Conservation (phyloP, 345 rosid genomes). For the Kernera saxatilis region DNA sequence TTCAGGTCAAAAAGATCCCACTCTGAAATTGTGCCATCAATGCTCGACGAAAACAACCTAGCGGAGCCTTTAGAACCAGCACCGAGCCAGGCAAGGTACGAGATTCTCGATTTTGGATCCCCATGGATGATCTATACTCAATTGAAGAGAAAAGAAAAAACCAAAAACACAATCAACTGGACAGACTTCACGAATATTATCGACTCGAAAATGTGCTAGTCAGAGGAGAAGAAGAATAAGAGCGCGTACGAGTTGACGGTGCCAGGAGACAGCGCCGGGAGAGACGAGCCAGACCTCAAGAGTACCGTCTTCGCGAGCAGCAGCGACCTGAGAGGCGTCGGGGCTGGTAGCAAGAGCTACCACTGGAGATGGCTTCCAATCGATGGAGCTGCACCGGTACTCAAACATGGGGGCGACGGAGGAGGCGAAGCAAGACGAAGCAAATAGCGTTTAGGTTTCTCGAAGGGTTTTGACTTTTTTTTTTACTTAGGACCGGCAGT, state of each 20-base stretch:
- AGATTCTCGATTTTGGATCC: conserved; percentile 60
- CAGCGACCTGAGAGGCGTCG: conserved; percentile 72
- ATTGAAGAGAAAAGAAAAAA: not conserved
- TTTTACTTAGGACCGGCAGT: not conserved
- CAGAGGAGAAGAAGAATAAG: not conserved
- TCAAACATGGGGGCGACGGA: conserved; percentile 32
- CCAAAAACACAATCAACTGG: not conserved
- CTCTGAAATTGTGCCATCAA: conserved; percentile 81
- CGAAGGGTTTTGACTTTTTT: not conserved
- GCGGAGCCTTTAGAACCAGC: conserved; percentile 49
- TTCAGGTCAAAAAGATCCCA: conserved; percentile 81
- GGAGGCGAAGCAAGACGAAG: not conserved
- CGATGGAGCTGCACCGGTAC: conserved; percentile 64
- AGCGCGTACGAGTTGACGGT: conserved; percentile 82
- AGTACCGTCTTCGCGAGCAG: conserved; percentile 86
- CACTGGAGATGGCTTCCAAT: conserved; percentile 89
- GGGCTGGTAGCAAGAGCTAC: conserved; percentile 76
- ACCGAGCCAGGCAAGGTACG: conserved; percentile 73
- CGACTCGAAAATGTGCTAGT: not conserved
- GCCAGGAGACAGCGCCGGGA: conserved; percentile 90
- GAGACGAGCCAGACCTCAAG: conserved; percentile 96
- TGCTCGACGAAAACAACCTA: conserved; percentile 72
- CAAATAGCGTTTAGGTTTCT: conserved; percentile 18
- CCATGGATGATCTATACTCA: conserved; percentile 68
- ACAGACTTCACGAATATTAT: not conserved